Percentiles rank a stretch among this genome's conserved stretches.
Conservation (phyloP, 768 basidiomycete genomes). For the Multifurca ochricompacta region DNA sequence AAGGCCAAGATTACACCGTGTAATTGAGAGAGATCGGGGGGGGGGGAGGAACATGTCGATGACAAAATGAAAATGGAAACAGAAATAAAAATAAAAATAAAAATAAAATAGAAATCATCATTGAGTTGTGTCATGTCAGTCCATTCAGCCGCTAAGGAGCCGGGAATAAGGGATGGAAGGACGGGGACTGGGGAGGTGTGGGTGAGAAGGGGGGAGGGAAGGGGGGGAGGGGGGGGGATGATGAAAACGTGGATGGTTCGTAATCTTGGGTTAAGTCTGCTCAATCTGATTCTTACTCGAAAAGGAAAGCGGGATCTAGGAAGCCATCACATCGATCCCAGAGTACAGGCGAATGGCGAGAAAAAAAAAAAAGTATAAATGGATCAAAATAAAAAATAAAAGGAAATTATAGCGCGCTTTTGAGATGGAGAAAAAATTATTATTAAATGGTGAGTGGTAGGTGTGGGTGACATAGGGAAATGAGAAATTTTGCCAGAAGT, state of each 20-base stretch:
- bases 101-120: not conserved
- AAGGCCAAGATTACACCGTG: too few relatives aligned
- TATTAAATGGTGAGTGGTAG: too few relatives aligned
- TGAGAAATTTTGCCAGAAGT: too few relatives aligned
- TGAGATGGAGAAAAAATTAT: too few relatives aligned
- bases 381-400: not conserved
- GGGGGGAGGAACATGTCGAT: too few relatives aligned
- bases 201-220: not conserved
- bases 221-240: not conserved
- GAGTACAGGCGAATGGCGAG: not conserved
- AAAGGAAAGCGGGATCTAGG: conserved; percentile 7
- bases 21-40: not conserved
- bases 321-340: not conserved
- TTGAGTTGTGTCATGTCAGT: too few relatives aligned
- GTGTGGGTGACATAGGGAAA: too few relatives aligned
- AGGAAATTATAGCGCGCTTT: too few relatives aligned
- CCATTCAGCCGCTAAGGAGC: too few relatives aligned
- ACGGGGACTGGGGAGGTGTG: too few relatives aligned
- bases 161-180: too few relatives aligned
- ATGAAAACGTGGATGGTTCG: not conserved
- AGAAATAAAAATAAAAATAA: not conserved
- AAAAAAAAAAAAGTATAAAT: not conserved
- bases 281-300: not conserved
- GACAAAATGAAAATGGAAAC: not conserved
- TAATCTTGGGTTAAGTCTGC: conserved; percentile 11